Conservation (phyloP, 2,329 filamentous ascomycete genomes). For the Penicillium paneum region DNA sequence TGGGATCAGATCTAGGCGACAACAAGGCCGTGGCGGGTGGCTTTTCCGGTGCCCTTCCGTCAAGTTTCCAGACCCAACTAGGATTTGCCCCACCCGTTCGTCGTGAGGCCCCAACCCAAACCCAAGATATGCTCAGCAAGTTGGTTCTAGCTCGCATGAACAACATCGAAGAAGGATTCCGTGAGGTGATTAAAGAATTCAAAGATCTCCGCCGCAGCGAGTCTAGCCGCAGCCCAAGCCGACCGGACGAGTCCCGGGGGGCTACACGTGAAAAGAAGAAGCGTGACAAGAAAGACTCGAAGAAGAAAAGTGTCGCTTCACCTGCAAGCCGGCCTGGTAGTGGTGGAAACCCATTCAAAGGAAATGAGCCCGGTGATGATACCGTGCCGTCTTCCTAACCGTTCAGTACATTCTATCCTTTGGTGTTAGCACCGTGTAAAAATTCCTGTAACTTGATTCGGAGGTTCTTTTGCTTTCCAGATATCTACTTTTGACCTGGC, state of each 20-base stretch:
- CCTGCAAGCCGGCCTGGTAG: slow-evolving; percentile 22
- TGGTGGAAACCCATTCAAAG: slow-evolving; percentile 12
- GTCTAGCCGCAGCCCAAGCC: slow-evolving; percentile 30
- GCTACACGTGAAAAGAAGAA: slow-evolving; percentile 28
- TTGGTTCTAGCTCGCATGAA: slow-evolving; percentile 89
- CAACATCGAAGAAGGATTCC: slow-evolving; percentile 84
- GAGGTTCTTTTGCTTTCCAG: background rate
- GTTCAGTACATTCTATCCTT: background rate
- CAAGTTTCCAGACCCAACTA: slow-evolving; percentile 79
- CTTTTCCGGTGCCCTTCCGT: slow-evolving; percentile 62
- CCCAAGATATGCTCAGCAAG: slow-evolving; percentile 71
- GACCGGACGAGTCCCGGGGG: slow-evolving; percentile 25
- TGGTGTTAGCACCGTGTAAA: background rate
- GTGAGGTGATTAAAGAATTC: slow-evolving; percentile 80
- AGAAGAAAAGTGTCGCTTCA: slow-evolving; percentile 14
- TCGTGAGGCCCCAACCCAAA: slow-evolving; percentile 44
- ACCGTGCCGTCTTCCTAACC: background rate
- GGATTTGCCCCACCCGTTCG: slow-evolving; percentile 66
- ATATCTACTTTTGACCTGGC: background rate
- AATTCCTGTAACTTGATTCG: background rate
- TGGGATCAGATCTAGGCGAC: slow-evolving; percentile 70
- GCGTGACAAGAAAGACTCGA: slow-evolving; percentile 27
- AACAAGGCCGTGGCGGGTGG: slow-evolving; percentile 60
- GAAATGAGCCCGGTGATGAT: background rate
- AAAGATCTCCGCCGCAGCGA: slow-evolving; percentile 56